A percentile compares a stretch with the other conserved stretches of the same genome.
Evolutionary conservation across 257 asterid genomes (phyloP).

Genomic region (Scutellaria barbata): DNA sequence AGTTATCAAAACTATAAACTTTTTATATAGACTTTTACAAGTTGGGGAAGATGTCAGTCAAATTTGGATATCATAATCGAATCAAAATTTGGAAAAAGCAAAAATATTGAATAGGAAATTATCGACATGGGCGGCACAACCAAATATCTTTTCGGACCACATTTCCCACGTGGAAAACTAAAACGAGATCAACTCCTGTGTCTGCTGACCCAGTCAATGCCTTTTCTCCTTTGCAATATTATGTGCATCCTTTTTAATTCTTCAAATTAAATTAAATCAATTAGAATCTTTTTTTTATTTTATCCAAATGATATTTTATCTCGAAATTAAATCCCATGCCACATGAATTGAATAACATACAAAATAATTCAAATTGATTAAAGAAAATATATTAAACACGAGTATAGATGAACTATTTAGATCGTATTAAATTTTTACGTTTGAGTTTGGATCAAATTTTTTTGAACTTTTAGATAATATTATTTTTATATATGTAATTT

Average conservation of each 20-base stretch:
- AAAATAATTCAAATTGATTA: no score
- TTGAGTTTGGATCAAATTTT: no score
- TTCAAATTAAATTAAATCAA: no score
- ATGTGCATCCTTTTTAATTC: constrained; percentile 22
- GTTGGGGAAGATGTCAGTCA: neutral
- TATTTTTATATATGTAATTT: no score
- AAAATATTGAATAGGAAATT: constrained; percentile 8
- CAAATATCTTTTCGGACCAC: constrained; percentile 25
- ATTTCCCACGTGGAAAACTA: constrained; percentile 29
- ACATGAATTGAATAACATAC: no score
- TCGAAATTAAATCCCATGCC: no score
- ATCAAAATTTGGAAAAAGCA: neutral
- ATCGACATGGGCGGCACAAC: constrained; percentile 40
- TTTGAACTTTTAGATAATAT: no score
- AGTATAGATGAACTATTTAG: no score
- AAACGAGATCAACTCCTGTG: neutral
- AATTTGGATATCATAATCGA: constrained; percentile 3
- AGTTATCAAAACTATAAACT: constrained; percentile 14
- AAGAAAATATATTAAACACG: no score
- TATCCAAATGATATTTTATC: no score
- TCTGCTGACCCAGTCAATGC: constrained; percentile 13
- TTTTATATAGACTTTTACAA: constrained; percentile 7
- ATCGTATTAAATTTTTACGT: no score
- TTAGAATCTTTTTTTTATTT: no score
- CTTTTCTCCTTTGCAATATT: constrained; percentile 13